Conservation (phyloP, 129 eudicot species). For the Kitagawia praeruptora region DNA sequence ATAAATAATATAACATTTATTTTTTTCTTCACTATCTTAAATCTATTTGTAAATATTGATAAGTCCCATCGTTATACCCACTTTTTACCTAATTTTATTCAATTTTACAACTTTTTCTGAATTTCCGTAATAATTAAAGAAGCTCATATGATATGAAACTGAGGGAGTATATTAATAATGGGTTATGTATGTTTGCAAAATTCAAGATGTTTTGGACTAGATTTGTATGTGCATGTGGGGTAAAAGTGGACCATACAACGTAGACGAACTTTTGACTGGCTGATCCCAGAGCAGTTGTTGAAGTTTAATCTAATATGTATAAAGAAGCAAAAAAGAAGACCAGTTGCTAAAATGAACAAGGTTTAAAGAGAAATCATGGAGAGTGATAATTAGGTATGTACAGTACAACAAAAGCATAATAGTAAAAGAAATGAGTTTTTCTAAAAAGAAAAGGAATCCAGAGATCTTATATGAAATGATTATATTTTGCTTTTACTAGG, state of each 20-base stretch:
- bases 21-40: no score
- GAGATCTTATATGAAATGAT: not conserved
- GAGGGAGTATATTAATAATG: no score
- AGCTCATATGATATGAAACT: no score
- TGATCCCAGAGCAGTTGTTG: not conserved
- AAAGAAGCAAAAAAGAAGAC: no score
- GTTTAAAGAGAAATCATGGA: slow-evolving; percentile 21
- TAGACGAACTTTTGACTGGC: not conserved
- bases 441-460: slow-evolving; percentile 39
- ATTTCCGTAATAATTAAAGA: no score
- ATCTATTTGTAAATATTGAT: no score
- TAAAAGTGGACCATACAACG: not conserved
- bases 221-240: not conserved
- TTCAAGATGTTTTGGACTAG: not conserved
- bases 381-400: slow-evolving; percentile 24
- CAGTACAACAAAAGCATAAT: not conserved
- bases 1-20: no score
- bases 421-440: slow-evolving; percentile 21
- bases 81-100: no score
- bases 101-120: no score
- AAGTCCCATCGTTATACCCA: no score
- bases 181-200: no score
- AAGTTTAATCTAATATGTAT: no score
- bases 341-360: not conserved
- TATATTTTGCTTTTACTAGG: slow-evolving; percentile 38